These are phyloP conservation scores for Rutstroemia sp. DNA, from an alignment of 2,329 filamentous ascomycete genomes.

Conservation along the genomic window DNA sequence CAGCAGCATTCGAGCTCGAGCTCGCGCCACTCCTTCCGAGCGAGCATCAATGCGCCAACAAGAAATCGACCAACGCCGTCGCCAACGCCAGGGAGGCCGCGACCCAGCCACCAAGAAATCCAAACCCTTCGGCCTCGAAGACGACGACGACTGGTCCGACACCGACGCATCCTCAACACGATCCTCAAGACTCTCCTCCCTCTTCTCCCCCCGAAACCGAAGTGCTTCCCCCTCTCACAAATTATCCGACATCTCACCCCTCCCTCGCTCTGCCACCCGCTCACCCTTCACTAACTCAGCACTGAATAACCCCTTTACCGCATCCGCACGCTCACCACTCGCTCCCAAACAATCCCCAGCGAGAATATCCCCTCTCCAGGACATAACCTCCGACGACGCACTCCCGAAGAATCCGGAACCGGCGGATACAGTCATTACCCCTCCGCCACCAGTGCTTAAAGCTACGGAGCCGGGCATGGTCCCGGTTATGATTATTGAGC, in stretches of 20 bases:
- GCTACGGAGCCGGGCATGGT: neutral
- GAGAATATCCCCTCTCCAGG: neutral
- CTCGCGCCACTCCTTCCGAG: neutral
- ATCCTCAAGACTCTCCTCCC: neutral
- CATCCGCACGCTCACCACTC: neutral
- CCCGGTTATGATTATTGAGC: neutral
- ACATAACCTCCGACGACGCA: conserved; percentile 3
- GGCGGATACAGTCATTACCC: neutral
- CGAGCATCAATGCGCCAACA: neutral
- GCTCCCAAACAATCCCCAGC: neutral
- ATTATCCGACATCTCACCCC: neutral
- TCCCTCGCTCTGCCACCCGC: neutral
- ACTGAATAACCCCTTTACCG: neutral
- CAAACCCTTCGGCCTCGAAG: neutral
- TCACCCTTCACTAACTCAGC: neutral
- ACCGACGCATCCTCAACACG: conserved; percentile 1
- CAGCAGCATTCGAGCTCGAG: neutral
- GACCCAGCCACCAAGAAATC: neutral
- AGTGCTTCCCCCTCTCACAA: neutral
- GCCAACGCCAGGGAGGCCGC: neutral
- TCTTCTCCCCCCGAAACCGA: conserved; percentile 3
- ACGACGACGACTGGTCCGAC: conserved; percentile 3
- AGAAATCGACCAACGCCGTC: neutral
- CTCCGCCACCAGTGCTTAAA: neutral
- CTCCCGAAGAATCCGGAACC: conserved; percentile 2